phyloP scores from a whole-genome alignment of 129 eudicot species.

The sunflower (Helianthus annuus) region DNA sequence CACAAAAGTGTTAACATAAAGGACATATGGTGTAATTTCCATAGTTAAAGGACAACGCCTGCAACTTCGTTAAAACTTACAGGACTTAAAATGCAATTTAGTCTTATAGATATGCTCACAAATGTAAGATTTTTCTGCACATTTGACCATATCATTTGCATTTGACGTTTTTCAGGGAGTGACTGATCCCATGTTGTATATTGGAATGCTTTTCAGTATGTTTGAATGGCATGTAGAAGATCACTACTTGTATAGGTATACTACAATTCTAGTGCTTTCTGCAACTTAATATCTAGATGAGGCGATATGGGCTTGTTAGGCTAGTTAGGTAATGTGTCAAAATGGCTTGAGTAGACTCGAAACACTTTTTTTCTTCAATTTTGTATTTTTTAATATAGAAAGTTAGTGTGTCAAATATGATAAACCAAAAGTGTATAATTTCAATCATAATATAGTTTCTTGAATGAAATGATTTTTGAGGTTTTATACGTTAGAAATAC shows the following conservation, averaged over 20 bases:
- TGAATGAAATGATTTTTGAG: no score
- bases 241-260: slow-evolving; percentile 56
- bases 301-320: background rate
- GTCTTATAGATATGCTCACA: background rate
- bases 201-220: slow-evolving; percentile 67
- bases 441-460: no score
- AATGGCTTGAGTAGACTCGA: background rate
- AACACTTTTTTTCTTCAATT: background rate
- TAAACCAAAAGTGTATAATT: no score
- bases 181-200: slow-evolving; percentile 61
- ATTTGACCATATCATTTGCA: background rate
- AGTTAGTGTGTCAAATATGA: background rate
- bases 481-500: no score
- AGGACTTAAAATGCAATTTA: no score
- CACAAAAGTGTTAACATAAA: no score
- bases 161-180: slow-evolving; percentile 44
- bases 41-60: no score
- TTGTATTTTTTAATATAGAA: background rate
- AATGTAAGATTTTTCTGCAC: background rate
- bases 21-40: no score
- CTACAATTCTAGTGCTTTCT: slow-evolving; percentile 4
- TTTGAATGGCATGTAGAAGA: slow-evolving; percentile 74
- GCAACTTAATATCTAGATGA: background rate
- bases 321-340: background rate
- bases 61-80: no score